Conservation (phyloP, 2,329 filamentous ascomycete genomes). For the Harringtonia lauricola region DNA sequence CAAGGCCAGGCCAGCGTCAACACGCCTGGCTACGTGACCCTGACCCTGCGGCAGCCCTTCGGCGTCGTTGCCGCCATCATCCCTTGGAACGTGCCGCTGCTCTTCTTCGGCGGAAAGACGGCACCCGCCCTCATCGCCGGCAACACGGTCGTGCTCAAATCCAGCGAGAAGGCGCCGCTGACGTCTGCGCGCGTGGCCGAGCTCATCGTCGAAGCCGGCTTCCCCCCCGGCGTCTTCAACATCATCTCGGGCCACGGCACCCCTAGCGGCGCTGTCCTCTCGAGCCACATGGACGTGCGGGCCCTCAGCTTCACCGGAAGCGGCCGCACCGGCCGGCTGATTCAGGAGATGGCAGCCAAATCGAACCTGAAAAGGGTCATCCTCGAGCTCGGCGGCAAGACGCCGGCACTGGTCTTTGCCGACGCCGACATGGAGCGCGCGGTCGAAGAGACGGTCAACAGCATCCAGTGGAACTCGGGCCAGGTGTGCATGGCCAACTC, state of each 20-base stretch:
- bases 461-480: slow-evolving; percentile 31
- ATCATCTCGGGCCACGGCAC: slow-evolving; percentile 52
- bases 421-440: slow-evolving; percentile 48
- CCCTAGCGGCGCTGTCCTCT: slow-evolving; percentile 11
- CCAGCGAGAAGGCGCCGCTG: slow-evolving; percentile 46
- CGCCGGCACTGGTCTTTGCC: slow-evolving; percentile 46
- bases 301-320: slow-evolving; percentile 54
- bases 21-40: slow-evolving; percentile 32
- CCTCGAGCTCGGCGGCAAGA: slow-evolving; percentile 49
- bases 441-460: slow-evolving; percentile 31
- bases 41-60: slow-evolving; percentile 36
- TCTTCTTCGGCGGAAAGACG: slow-evolving; percentile 58
- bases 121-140: slow-evolving; percentile 49
- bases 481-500: slow-evolving; percentile 39
- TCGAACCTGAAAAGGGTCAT: slow-evolving; percentile 52
- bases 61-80: slow-evolving; percentile 46
- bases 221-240: slow-evolving; percentile 59
- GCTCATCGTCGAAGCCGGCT: slow-evolving; percentile 55
- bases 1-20: slow-evolving; percentile 35
- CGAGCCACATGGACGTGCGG: slow-evolving; percentile 29
- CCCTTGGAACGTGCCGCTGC: slow-evolving; percentile 55
- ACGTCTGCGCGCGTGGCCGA: slow-evolving; percentile 45
- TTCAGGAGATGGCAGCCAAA: slow-evolving; percentile 49
- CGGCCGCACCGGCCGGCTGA: slow-evolving; percentile 44
- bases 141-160: slow-evolving; percentile 45